Evolutionary conservation across 768 basidiomycete genomes (phyloP).

Genomic region (Gloeostereum incarnatum): DNA sequence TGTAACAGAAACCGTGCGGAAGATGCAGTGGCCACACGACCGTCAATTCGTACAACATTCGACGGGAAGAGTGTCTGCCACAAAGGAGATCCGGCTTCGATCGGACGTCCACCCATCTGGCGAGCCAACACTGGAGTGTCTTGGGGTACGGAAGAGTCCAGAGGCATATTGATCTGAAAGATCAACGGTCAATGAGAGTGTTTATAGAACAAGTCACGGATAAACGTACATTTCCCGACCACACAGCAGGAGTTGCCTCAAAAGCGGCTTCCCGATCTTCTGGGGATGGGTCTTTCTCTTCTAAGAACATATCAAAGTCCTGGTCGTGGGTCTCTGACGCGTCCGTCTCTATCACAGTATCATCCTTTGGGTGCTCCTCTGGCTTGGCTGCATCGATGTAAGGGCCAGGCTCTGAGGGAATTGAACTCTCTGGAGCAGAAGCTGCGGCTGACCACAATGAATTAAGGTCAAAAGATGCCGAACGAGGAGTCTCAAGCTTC

Average conservation of each 20-base stretch:
- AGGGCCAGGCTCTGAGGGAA: constrained; percentile 15
- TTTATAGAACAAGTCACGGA: constrained; percentile 5
- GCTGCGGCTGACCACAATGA: constrained; percentile 59
- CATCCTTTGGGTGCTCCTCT: constrained; percentile 23
- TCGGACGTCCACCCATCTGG: constrained; percentile 67
- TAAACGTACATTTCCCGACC: constrained; percentile 61
- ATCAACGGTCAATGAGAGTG: constrained; percentile 8
- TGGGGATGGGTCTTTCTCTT: constrained; percentile 36
- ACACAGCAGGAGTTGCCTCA: constrained; percentile 52
- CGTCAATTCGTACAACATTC: constrained; percentile 66
- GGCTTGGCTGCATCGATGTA: constrained; percentile 6
- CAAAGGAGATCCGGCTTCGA: constrained; percentile 47
- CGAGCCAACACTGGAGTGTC: constrained; percentile 59
- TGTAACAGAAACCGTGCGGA: constrained; percentile 75
- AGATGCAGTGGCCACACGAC: constrained; percentile 70
- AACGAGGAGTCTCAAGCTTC: constrained; percentile 33
- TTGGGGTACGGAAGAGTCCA: constrained; percentile 63
- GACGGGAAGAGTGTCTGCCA: constrained; percentile 77
- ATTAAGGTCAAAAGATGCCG: constrained; percentile 61
- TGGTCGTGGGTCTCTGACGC: constrained; percentile 51
- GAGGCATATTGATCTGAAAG: constrained; percentile 66
- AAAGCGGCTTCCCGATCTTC: constrained; percentile 41
- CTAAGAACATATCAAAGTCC: constrained; percentile 83
- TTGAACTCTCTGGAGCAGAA: constrained; percentile 10
- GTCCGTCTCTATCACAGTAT: constrained; percentile 36